A percentile compares a stretch with the other conserved stretches of the same genome.
Evolutionary conservation across 305 asterid genomes (phyloP).

Genomic region (Plantago coronopus): DNA sequence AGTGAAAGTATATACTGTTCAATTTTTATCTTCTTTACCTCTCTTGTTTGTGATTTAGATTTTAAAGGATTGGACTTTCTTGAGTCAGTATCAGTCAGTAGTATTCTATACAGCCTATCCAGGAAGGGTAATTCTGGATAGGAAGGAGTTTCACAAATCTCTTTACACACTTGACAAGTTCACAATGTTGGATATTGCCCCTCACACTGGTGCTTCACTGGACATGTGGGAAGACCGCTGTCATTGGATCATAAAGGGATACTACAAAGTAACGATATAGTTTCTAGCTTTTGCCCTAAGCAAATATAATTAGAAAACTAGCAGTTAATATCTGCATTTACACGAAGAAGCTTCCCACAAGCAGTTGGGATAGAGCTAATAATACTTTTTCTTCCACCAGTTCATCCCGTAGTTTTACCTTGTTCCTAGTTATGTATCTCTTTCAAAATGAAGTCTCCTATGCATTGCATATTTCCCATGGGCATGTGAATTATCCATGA

Average conservation of each 20-base stretch:
- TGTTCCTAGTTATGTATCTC: neutral
- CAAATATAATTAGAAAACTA: neutral
- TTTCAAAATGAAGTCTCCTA: neutral
- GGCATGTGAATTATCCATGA: too few relatives aligned
- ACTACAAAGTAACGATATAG: neutral
- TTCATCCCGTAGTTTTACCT: neutral
- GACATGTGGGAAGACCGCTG: neutral
- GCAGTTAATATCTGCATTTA: too few relatives aligned
- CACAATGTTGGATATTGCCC: neutral
- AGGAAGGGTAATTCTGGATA: neutral
- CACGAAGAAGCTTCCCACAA: neutral
- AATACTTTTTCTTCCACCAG: too few relatives aligned
- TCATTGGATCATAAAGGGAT: neutral
- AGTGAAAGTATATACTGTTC: neutral
- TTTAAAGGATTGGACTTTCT: too few relatives aligned
- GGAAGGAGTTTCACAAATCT: neutral
- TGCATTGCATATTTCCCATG: too few relatives aligned
- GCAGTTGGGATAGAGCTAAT: neutral
- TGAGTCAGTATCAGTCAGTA: too few relatives aligned
- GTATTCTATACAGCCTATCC: too few relatives aligned
- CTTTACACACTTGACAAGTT: constrained; percentile 4
- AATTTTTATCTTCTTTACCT: too few relatives aligned
- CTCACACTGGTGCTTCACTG: too few relatives aligned
- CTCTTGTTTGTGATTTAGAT: too few relatives aligned
- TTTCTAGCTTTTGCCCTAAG: neutral